phyloP scores from a whole-genome alignment of 352 stramenopile genomes.

The Pythium scleroteichum region DNA sequence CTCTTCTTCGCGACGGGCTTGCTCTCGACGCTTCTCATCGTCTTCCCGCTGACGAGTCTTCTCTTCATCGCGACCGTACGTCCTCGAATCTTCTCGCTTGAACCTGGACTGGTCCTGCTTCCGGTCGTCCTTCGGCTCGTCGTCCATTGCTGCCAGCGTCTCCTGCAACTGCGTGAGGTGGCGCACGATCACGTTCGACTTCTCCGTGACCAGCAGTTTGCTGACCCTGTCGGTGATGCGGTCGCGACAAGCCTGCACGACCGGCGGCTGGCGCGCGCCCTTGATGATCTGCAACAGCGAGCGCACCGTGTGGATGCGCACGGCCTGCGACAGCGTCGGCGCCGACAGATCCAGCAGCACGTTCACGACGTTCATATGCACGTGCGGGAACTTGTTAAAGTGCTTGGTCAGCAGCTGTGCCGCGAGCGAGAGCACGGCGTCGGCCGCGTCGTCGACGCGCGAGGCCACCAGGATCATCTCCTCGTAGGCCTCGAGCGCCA shows the following conservation, averaged over 20 bases:
- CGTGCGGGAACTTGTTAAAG: slow-evolving; percentile 77
- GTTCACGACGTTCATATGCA: slow-evolving; percentile 73
- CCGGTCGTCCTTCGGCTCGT: slow-evolving; percentile 4
- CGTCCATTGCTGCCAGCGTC: slow-evolving; percentile 16
- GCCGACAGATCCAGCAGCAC: slow-evolving; percentile 54
- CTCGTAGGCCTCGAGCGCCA: slow-evolving; percentile 72
- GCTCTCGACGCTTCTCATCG: slow-evolving; percentile 23
- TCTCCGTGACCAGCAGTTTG: slow-evolving; percentile 46
- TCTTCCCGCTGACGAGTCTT: slow-evolving; percentile 33
- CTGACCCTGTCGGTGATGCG: slow-evolving; percentile 41
- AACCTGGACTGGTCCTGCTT: slow-evolving; percentile 34
- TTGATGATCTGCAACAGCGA: slow-evolving; percentile 74
- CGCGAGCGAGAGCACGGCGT: slow-evolving; percentile 65
- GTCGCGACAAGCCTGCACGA: slow-evolving; percentile 37
- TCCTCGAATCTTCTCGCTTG: slow-evolving; percentile 35
- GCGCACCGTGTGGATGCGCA: slow-evolving; percentile 77
- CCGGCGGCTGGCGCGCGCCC: slow-evolving; percentile 28
- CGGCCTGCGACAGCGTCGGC: slow-evolving; percentile 42
- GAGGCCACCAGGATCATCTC: slow-evolving; percentile 60
- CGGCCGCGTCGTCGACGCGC: slow-evolving; percentile 28
- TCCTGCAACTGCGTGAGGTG: slow-evolving; percentile 60
- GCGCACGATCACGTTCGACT: slow-evolving; percentile 56
- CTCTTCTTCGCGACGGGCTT: slow-evolving; percentile 6
- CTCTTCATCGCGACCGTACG: slow-evolving; percentile 30
- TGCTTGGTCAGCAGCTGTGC: slow-evolving; percentile 77